phyloP scores from a whole-genome alignment of 495 filamentous ascomycete genomes.

The Annulohypoxylon maeteangense region DNA sequence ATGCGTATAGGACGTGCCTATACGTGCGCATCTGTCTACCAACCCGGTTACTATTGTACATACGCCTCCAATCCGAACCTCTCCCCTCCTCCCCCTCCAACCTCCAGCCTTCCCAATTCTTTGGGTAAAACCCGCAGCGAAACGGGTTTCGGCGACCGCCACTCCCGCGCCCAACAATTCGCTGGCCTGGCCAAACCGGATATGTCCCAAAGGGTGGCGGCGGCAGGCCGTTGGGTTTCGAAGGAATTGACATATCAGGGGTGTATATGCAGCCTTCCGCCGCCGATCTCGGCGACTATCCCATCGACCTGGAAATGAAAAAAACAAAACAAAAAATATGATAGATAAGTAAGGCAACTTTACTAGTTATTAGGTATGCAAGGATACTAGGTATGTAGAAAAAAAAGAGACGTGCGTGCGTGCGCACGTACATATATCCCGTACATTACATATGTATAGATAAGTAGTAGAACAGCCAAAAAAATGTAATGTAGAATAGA shows the following conservation, averaged over 20 bases:
- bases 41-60: not conserved
- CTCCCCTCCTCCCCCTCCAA: not conserved
- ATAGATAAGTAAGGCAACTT: slow-evolving; percentile 6
- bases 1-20: not conserved
- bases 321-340: slow-evolving; percentile 5
- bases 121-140: not conserved
- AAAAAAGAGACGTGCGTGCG: not conserved
- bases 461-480: not conserved
- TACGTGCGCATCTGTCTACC: not conserved
- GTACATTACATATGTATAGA: slow-evolving; percentile 1
- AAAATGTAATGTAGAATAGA: not conserved
- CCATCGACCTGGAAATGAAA: not conserved
- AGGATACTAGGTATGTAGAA: too few species aligned
- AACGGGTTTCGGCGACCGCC: slow-evolving; percentile 1
- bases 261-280: slow-evolving; percentile 26
- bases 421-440: not conserved
- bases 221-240: not conserved
- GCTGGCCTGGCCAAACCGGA: slow-evolving; percentile 1
- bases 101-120: not conserved
- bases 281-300: slow-evolving; percentile 17
- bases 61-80: not conserved
- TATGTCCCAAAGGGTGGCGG: not conserved
- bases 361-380: not conserved
- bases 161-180: not conserved
- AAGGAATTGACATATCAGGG: slow-evolving; percentile 12